Conservation (phyloP, 2,329 filamentous ascomycete genomes). For the Ascochyta rabiei region DNA sequence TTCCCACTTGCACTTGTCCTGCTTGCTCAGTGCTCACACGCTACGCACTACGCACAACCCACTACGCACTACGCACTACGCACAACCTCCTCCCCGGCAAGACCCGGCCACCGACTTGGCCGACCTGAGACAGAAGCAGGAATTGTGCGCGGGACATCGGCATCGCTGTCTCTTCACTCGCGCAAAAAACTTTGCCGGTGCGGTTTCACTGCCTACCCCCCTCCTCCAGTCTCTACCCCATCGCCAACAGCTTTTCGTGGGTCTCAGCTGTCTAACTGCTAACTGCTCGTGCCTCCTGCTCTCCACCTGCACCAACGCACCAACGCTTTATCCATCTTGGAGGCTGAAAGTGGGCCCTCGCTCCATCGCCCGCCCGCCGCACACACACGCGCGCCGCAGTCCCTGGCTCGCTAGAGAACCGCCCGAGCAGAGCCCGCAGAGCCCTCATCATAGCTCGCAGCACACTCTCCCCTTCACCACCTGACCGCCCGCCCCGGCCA, state of each 20-base stretch:
- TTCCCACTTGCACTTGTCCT: slow-evolving; percentile 8
- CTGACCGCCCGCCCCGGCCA: slow-evolving; percentile 21
- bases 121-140: slow-evolving; percentile 29
- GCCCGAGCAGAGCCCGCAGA: slow-evolving; percentile 17
- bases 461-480: slow-evolving; percentile 23
- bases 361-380: slow-evolving; percentile 28
- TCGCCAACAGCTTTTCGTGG: slow-evolving; percentile 28
- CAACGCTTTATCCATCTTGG: slow-evolving; percentile 39
- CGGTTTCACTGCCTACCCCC: slow-evolving; percentile 23
- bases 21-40: neutral
- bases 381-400: slow-evolving; percentile 31
- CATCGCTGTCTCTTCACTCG: slow-evolving; percentile 25
- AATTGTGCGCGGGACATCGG: slow-evolving; percentile 35
- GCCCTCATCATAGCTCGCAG: slow-evolving; percentile 13
- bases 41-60: no score
- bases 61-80: neutral
- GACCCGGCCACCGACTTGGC: slow-evolving; percentile 27
- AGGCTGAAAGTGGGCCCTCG: slow-evolving; percentile 46
- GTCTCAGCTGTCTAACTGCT: slow-evolving; percentile 26
- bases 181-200: slow-evolving; percentile 37
- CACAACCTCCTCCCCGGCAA: slow-evolving; percentile 27
- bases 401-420: slow-evolving; percentile 34
- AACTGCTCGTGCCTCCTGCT: slow-evolving; percentile 42
- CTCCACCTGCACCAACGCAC: slow-evolving; percentile 44
- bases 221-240: slow-evolving; percentile 25